phyloP scores from a whole-genome alignment of 306 rosid genomes.

The Oemleria cerasiformis region DNA sequence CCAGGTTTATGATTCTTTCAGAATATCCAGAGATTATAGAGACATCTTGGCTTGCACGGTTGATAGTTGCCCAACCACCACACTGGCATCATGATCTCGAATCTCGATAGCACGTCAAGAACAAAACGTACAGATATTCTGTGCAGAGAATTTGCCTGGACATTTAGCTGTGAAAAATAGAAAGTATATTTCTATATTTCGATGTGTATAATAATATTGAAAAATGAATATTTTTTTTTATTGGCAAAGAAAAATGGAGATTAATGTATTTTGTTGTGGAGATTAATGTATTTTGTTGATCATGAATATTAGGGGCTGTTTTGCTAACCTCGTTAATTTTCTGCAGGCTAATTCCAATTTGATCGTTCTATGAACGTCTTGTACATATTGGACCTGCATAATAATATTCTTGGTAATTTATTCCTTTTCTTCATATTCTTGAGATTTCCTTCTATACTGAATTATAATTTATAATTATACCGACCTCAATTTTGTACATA shows the following conservation, averaged over 20 bases:
- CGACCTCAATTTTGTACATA: not conserved
- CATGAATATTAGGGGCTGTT: not conserved
- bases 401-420: not conserved
- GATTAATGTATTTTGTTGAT: too few relatives aligned
- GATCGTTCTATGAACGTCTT: not conserved
- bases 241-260: too few relatives aligned
- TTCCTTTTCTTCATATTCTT: not conserved
- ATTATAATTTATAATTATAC: not conserved
- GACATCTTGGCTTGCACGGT: constrained; percentile 75
- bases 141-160: too few relatives aligned
- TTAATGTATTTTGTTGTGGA: too few relatives aligned
- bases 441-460: not conserved
- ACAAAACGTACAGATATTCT: not conserved
- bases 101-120: too few relatives aligned
- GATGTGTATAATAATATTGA: too few relatives aligned
- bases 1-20: constrained; percentile 69
- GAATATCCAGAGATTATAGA: constrained; percentile 64
- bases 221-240: too few relatives aligned
- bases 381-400: too few relatives aligned
- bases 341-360: not conserved
- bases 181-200: too few relatives aligned
- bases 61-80: constrained; percentile 61
- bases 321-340: too few relatives aligned
- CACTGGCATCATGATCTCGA: constrained; percentile 59
- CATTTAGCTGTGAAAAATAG: too few relatives aligned